Evolutionary conservation across 2,329 filamentous ascomycete species (phyloP), one percentile per base, ranked within the genome.

Genomic region (Rhinocladiella similis): DNA sequence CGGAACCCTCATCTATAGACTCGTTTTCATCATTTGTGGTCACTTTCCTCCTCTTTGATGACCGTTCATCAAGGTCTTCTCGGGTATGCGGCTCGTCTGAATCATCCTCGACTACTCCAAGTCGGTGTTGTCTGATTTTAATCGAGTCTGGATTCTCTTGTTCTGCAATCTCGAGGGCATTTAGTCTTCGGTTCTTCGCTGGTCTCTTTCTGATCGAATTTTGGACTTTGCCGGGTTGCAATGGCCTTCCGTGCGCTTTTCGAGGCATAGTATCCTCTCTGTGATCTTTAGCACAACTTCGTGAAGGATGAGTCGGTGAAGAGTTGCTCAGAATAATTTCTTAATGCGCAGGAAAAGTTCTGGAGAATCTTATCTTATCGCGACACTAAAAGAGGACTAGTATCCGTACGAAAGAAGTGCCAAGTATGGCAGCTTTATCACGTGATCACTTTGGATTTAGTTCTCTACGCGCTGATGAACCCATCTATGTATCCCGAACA

Each of bases 161-260:
- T 58, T 83, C 79, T n/a, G 86, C 86, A 64, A 86, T 85, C 22
- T 86, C 75, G 62, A 86, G 83, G 19, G 86, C 86, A 70, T 89
- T 80, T 36, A 85, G 75, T 75, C 50, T 77, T 75, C 63, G 73
- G 72, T 45, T 74, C 73, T 56, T 75, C 74, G 3, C 13, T 60
- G 62, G 47, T 67, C 68, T 56, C 65, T 50, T 66, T 50, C 69
- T 67, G 5, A 65, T 54, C 53, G 72, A 69, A 59, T 66, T 68
- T 14, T 56, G 42, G 1, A 53, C 25, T 29, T 56, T 60, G 51
- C 60, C 60, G 50, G 65, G 60, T 59, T 68, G 65, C 61, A 69
- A 62, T 53, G 60, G 66, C 56, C 63, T 63, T 48, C 61, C 63
- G 54, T 67, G 61, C 42, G 58, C 47, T 63, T 65, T 59, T 27